phyloP scores from a whole-genome alignment of 495 filamentous ascomycete genomes.

The Aspergillus steynii region DNA sequence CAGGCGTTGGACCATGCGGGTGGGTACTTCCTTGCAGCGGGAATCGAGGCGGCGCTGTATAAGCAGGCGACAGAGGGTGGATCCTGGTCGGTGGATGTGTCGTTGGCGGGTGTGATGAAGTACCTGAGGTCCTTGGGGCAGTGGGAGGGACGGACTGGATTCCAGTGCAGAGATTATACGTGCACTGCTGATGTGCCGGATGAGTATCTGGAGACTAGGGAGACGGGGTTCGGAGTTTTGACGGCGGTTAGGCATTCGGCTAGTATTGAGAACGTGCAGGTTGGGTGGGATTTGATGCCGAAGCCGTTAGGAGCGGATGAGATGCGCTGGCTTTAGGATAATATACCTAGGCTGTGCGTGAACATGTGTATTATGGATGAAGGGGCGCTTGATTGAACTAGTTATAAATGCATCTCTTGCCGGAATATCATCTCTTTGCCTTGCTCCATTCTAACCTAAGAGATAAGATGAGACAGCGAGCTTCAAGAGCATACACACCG shows the following conservation, averaged over 20 bases:
- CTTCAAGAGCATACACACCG: too few relatives aligned
- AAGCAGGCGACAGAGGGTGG: constrained; percentile 55
- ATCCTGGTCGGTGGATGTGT: constrained; percentile 56
- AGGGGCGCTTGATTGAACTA: too few relatives aligned
- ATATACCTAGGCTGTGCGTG: too few relatives aligned
- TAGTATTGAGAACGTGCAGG: constrained; percentile 21
- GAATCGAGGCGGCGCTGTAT: constrained; percentile 55
- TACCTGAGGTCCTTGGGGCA: constrained; percentile 29
- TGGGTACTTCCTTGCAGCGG: constrained; percentile 55
- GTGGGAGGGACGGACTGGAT: constrained; percentile 20
- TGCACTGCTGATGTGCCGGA: constrained; percentile 17
- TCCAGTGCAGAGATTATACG: constrained; percentile 17
- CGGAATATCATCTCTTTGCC: too few relatives aligned
- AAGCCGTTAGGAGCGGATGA: constrained; percentile 24
- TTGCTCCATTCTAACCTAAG: too few relatives aligned
- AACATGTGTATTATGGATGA: too few relatives aligned
- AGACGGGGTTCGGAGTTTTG: constrained; percentile 26
- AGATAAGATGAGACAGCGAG: too few relatives aligned
- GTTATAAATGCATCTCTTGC: too few relatives aligned
- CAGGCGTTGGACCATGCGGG: constrained; percentile 62
- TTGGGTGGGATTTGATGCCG: constrained; percentile 33
- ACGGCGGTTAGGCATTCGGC: constrained; percentile 23
- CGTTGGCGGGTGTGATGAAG: constrained; percentile 34
- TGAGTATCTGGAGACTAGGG: constrained; percentile 23
- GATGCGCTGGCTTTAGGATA: constrained; percentile 20